These are phyloP conservation scores for Hygrophila difformis DNA, from an alignment of 257 asterid species.

Conservation along the genomic window DNA sequence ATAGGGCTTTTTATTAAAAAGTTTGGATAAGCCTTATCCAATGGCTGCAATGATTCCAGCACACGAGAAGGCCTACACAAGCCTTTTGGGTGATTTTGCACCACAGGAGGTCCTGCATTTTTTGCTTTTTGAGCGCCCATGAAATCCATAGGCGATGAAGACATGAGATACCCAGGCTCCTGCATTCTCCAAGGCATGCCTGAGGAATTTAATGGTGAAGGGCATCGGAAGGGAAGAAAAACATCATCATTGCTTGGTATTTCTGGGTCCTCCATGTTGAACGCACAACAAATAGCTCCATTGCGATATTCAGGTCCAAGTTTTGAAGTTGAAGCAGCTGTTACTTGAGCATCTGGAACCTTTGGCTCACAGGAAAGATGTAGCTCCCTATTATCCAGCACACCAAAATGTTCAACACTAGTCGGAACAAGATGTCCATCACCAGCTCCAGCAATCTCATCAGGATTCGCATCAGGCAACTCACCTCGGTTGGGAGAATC, in stretches of 20 bases:
- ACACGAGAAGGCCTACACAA: conserved; percentile 17
- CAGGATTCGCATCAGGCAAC: conserved; percentile 14
- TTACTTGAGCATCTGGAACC: conserved; percentile 25
- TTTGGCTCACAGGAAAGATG: conserved; percentile 15
- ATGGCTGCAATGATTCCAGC: conserved; percentile 19
- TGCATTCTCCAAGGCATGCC: conserved; percentile 27
- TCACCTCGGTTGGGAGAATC: conserved; percentile 40
- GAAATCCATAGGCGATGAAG: conserved; percentile 29
- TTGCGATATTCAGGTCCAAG: conserved; percentile 50
- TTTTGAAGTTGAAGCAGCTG: conserved; percentile 25
- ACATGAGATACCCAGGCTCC: conserved; percentile 27
- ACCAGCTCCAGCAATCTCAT: conserved; percentile 21
- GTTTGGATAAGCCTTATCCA: conserved; percentile 11
- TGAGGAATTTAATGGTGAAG: conserved; percentile 33
- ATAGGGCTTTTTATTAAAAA: conserved; percentile 15
- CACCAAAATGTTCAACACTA: conserved; percentile 14
- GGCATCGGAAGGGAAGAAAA: conserved; percentile 55
- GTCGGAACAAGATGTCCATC: conserved; percentile 20
- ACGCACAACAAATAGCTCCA: conserved; percentile 64
- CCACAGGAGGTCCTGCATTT: conserved; percentile 21
- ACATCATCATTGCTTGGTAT: conserved; percentile 84
- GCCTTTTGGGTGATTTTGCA: conserved; percentile 21
- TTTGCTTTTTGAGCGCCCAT: conserved; percentile 22
- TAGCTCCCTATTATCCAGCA: conserved; percentile 12
- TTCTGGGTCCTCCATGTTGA: conserved; percentile 63